Base-by-base conservation (phyloP, 129 eudicot genomes). In the Tagetes erecta region DNA sequence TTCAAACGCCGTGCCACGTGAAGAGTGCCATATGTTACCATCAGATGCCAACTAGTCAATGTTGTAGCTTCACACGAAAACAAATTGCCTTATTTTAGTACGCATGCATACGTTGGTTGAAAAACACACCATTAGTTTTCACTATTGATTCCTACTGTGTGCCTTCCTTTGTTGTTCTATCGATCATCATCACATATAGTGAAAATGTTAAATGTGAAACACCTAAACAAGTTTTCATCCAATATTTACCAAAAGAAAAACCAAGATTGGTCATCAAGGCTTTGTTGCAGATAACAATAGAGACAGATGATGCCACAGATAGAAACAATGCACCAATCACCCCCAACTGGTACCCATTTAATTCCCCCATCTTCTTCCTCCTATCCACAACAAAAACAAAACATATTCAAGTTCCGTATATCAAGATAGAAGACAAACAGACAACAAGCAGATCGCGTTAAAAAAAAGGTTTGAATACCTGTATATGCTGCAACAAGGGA, bases 261-360 rank as follows among this genome's bases (percentile, higher is more conserved):
- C 96, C 98, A 67, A 93, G 98, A 80, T 90, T 90, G 79, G 87
- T 93, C 98, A 93, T 93, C 76, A 93, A 68, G 67, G 98, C 98
- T 78, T 93, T 93, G 91, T 93, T 93, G 91, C 95, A 88, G 44
- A 93, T 90, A 68, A 93, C 98, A 58, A 93, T 93, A 42, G 98
- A 93, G 1, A 93, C 98, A 0, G 98, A 93, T 62, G 98, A 93
- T 40, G 98, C 96, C 79, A 93, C 98, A 1, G 98, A 93, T 2
- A 93, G 89, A 70, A 90, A 90, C 85, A 93, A 67, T 64, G 98
- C 98, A 46, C 98, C 96, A 3, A 93, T 78, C 27, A 90, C 96
- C 45, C 98, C 98, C 79, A 92, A 75, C 78, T 87, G 96, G 67
- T 82, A 80, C 30, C 95, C 88, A 36, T 85, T 71, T 79, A 83